phyloP scores from a whole-genome alignment of 2,329 filamentous ascomycete species.

The Paramyrothecium roridum region DNA sequence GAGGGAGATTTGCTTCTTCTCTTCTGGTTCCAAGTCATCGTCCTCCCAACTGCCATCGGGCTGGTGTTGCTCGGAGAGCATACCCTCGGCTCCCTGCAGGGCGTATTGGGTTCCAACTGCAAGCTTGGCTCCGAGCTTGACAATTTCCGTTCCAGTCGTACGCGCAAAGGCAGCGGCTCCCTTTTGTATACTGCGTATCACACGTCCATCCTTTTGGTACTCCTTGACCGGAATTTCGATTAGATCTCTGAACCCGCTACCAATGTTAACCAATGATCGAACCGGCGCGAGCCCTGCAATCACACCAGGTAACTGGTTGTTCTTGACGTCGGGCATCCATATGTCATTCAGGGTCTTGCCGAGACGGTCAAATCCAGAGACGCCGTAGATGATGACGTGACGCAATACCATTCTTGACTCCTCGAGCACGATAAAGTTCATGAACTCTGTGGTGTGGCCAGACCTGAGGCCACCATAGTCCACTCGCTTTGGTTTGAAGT shows the following conservation, averaged over 20 bases:
- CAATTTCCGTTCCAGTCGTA: slow-evolving; percentile 90
- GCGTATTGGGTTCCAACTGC: slow-evolving; percentile 94
- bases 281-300: slow-evolving; percentile 86
- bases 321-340: slow-evolving; percentile 91
- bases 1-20: slow-evolving; percentile 76
- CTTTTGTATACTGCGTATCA: slow-evolving; percentile 89
- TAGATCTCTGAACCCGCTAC: slow-evolving; percentile 80
- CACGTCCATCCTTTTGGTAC: slow-evolving; percentile 89
- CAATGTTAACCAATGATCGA: slow-evolving; percentile 87
- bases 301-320: slow-evolving; percentile 84
- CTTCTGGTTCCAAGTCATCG: slow-evolving; percentile 62
- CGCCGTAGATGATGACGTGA: slow-evolving; percentile 89
- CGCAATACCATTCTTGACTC: slow-evolving; percentile 81
- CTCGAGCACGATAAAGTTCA: slow-evolving; percentile 96
- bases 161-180: slow-evolving; percentile 86
- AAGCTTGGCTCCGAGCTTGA: slow-evolving; percentile 89
- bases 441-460: slow-evolving; percentile 93
- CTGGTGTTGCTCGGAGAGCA: slow-evolving; percentile 53
- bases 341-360: slow-evolving; percentile 91
- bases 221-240: slow-evolving; percentile 88
- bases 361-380: slow-evolving; percentile 85
- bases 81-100: slow-evolving; percentile 80
- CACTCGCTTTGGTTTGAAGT: slow-evolving; percentile 98
- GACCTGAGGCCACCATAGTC: slow-evolving; percentile 92
- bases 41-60: slow-evolving; percentile 50